phyloP scores from a whole-genome alignment of 179 eudicot species.

The Monotropa hypopitys region DNA sequence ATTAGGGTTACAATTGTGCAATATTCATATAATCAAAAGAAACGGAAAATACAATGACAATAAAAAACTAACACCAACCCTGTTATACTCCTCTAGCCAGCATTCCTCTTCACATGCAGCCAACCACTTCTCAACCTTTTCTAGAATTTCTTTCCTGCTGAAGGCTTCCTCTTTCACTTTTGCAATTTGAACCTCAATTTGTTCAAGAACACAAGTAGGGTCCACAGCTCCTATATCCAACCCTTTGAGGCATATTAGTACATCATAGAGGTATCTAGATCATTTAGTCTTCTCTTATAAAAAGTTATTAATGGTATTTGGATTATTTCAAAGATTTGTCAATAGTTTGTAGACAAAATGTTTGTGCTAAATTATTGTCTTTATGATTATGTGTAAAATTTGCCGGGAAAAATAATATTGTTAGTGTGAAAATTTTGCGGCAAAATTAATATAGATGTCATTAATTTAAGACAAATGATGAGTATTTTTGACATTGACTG shows the following conservation, averaged over 20 bases:
- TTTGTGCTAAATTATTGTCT: too few relatives aligned
- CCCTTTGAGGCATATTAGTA: not conserved
- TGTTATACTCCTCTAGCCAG: conserved; percentile 87
- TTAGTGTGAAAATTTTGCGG: too few relatives aligned
- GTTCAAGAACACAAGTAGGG: conserved; percentile 61
- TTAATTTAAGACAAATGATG: too few relatives aligned
- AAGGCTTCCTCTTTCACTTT: conserved; percentile 83
- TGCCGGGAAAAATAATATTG: too few relatives aligned
- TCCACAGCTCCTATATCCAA: conserved; percentile 54
- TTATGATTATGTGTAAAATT: too few relatives aligned
- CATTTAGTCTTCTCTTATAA: not conserved
- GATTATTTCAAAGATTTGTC: too few relatives aligned
- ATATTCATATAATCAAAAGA: not conserved
- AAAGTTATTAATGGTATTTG: too few relatives aligned
- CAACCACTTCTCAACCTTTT: conserved; percentile 88
- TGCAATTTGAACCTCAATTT: conserved; percentile 61
- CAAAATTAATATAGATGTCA: too few relatives aligned
- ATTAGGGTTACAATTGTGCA: not conserved
- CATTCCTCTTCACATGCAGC: conserved; percentile 89
- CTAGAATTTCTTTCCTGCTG: conserved; percentile 80
- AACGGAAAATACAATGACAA: not conserved
- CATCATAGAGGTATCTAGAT: not conserved
- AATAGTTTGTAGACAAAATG: too few relatives aligned
- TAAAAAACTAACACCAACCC: conserved; percentile 28
- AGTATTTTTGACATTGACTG: too few relatives aligned